A percentile compares a stretch with the other conserved stretches of the same genome.
Conservation (phyloP, 345 rosid genomes). For the Salix brachista region DNA sequence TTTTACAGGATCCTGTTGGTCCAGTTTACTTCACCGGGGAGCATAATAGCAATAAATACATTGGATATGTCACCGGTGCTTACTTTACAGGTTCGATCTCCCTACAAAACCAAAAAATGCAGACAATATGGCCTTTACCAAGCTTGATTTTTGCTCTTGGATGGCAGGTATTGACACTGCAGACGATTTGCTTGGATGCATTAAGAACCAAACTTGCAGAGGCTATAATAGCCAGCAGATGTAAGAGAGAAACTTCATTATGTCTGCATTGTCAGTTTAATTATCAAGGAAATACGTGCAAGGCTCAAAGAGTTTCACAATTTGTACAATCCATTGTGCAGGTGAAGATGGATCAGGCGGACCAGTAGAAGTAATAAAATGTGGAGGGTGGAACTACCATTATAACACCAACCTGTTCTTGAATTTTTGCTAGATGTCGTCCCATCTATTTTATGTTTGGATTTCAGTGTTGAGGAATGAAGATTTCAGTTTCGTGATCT, state of each 20-base stretch:
- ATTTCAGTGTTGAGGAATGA: not conserved
- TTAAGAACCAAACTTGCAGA: slow-evolving; percentile 5
- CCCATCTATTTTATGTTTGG: not conserved
- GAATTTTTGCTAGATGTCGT: not conserved
- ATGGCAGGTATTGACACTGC: slow-evolving; percentile 19
- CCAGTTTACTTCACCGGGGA: slow-evolving; percentile 38
- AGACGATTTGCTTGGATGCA: slow-evolving; percentile 13
- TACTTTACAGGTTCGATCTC: slow-evolving; percentile 22
- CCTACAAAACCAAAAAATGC: not conserved
- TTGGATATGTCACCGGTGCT: slow-evolving; percentile 29
- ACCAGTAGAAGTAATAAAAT: not conserved
- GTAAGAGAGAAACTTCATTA: not conserved
- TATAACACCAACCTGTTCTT: not conserved
- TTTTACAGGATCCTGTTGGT: slow-evolving; percentile 23
- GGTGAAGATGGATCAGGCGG: not conserved
- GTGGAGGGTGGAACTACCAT: not conserved
- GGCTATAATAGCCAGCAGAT: not conserved
- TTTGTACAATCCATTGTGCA: not conserved
- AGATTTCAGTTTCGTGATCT: too few species aligned
- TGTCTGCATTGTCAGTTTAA: not conserved
- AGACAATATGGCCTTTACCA: not conserved
- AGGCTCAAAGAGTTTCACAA: not conserved
- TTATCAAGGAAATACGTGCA: not conserved
- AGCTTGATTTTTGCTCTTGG: not conserved
- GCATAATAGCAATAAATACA: slow-evolving; percentile 21